Base-by-base conservation (phyloP, 2,329 filamentous ascomycete species). In the Colletotrichum theobromicola region DNA sequence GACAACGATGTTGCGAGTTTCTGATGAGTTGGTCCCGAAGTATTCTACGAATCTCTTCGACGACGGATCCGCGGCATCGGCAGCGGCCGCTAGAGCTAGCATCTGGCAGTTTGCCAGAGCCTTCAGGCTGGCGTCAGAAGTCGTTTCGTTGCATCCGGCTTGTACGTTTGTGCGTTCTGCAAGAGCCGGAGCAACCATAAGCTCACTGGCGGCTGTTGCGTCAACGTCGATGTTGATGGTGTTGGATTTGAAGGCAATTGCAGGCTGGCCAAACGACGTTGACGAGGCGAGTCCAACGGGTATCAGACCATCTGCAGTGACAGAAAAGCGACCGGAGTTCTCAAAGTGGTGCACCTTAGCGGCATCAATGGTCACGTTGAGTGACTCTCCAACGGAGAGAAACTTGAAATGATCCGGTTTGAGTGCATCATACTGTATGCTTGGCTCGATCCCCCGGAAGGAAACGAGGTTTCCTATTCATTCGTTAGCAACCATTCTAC, bases 31-130 rank as follows among this genome's bases (percentile, higher is more conserved):
- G 18, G 72, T 77, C 26, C 65, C 67, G 75, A 79, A 79, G 57
- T 78, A 78, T 68, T 79, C 78, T 18, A 76, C 76, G 28, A 79
- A 79, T 2, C 76, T 76, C 32, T 70, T 46, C 5, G 78, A 78
- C 7, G 76, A 50, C 6, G 58, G 64, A 37, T 79, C 74, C 1
- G 70, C 67, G 1, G 77, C 78, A 30, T 79, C 78, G 5, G 71
- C 78, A 2, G 77, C 78, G 3, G 76, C 77, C 2, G 76, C 78
- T 9, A 72, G 63, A 32, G 78, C 76, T 5, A 79, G 34, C 3
- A 26, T 63, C 53, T 76, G 62, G 63, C 78, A 79, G 71, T 79
- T 76, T 4, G 64, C 21, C 15, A 78, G 67, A 6, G 76, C 72
- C 18, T 61, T 66, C n/a, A 67, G 70, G 37, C 72, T 78, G 28